Conservation (phyloP, 768 basidiomycete species). For the Dendrothele bispora region DNA sequence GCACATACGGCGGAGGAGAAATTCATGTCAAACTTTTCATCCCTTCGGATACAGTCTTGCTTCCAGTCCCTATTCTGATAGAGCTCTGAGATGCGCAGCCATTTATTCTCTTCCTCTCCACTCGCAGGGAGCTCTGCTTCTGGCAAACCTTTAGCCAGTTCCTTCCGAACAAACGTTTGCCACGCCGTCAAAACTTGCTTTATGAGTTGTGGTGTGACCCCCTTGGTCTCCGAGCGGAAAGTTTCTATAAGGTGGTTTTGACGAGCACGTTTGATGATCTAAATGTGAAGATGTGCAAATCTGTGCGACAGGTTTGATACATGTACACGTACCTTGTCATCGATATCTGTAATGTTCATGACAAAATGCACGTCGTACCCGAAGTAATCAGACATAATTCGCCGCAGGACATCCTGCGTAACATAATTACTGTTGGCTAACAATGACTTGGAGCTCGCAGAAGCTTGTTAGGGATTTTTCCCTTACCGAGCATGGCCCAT, state of each 20-base stretch:
- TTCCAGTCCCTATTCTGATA: conserved; percentile 63
- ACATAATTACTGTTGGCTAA: conserved; percentile 80
- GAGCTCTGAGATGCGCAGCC: conserved; percentile 54
- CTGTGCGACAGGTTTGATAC: conserved; percentile 17
- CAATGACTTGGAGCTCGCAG: conserved; percentile 5
- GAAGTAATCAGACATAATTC: conserved; percentile 94
- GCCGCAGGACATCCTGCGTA: conserved; percentile 86
- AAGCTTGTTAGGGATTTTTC: not conserved
- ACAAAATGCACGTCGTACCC: conserved; percentile 98
- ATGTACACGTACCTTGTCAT: conserved; percentile 79
- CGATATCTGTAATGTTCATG: conserved; percentile 99
- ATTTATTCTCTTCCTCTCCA: conserved; percentile 52
- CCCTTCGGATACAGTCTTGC: conserved; percentile 66
- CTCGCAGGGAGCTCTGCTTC: conserved; percentile 42
- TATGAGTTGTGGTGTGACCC: conserved; percentile 60
- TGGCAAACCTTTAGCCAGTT: conserved; percentile 65
- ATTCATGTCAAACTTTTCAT: conserved; percentile 94
- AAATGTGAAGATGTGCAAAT: conserved; percentile 2
- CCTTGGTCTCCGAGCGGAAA: conserved; percentile 53
- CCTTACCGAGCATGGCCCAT: conserved; percentile 96
- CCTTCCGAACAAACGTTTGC: conserved; percentile 58
- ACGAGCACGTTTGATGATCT: conserved; percentile 94
- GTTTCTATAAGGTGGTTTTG: conserved; percentile 71
- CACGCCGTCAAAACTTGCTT: conserved; percentile 61
- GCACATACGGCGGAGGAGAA: conserved; percentile 70